Conservation (phyloP, 768 basidiomycete genomes). For the Cystobasidiopsis lactophilus region DNA sequence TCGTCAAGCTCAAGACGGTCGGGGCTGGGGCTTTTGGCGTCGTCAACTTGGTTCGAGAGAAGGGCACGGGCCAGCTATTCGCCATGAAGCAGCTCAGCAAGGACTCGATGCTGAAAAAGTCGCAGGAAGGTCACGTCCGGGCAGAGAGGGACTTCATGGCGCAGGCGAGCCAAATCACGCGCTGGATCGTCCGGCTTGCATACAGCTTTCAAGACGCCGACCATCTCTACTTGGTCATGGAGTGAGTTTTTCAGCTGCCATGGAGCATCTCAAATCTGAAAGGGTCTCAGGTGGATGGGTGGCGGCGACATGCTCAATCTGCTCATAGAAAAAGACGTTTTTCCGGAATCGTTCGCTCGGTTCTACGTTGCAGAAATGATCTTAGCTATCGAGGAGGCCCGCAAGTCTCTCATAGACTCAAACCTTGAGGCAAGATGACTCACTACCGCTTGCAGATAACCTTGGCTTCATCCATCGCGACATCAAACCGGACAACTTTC, state of each 20-base stretch:
- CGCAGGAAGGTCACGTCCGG: constrained; percentile 89
- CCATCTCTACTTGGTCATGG: constrained; percentile 64
- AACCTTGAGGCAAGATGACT: too few species aligned
- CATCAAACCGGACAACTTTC: constrained; percentile 41
- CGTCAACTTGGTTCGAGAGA: constrained; percentile 73
- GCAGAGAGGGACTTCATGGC: constrained; percentile 88
- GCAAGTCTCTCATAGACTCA: constrained; percentile 31
- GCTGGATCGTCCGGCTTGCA: constrained; percentile 82
- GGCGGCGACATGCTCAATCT: constrained; percentile 90
- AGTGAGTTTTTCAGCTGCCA: constrained; percentile 9
- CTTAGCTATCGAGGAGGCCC: constrained; percentile 75
- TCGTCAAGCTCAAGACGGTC: constrained; percentile 75
- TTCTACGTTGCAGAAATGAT: constrained; percentile 93
- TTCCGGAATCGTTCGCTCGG: constrained; percentile 70
- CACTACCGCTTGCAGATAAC: neutral
- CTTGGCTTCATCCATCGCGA: constrained; percentile 95
- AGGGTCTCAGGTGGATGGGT: constrained; percentile 55
- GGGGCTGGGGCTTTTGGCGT: constrained; percentile 97
- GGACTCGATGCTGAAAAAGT: constrained; percentile 32
- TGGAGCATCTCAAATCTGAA: neutral
- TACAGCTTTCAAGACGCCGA: constrained; percentile 93
- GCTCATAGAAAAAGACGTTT: constrained; percentile 73
- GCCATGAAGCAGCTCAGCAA: constrained; percentile 82
- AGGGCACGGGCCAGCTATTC: constrained; percentile 51
- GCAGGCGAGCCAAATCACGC: constrained; percentile 46